Conservation (phyloP, 2,329 filamentous ascomycete genomes). For the Aspergillus sp. region DNA sequence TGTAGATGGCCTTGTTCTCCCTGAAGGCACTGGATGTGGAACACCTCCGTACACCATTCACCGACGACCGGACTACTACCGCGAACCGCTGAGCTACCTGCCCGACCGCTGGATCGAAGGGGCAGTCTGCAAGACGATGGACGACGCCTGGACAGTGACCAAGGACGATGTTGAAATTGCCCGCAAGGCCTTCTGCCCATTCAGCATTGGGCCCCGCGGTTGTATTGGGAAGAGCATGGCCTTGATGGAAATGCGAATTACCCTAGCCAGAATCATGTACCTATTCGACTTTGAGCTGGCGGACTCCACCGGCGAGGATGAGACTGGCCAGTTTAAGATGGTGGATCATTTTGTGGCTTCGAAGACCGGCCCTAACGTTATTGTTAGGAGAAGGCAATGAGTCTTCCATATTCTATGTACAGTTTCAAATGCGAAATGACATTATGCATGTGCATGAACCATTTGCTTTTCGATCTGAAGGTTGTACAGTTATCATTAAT, state of each 20-base stretch:
- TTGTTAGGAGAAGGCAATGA: constrained; percentile 13
- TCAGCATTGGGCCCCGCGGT: constrained; percentile 42
- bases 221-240: constrained; percentile 47
- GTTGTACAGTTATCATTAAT: too few species aligned
- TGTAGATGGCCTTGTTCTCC: constrained; percentile 39
- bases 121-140: constrained; percentile 38
- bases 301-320: constrained; percentile 35
- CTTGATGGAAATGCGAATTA: constrained; percentile 43
- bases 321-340: constrained; percentile 34
- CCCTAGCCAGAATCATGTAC: constrained; percentile 39
- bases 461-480: too few species aligned
- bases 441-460: too few species aligned
- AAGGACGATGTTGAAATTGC: constrained; percentile 54
- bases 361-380: constrained; percentile 39
- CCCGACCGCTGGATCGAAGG: constrained; percentile 67
- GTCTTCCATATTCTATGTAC: neutral
- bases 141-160: constrained; percentile 40
- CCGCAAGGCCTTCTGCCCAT: constrained; percentile 69
- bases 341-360: constrained; percentile 41
- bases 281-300: constrained; percentile 40
- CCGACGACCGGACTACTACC: constrained; percentile 64
- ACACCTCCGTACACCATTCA: constrained; percentile 69
- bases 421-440: neutral
- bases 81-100: constrained; percentile 57
- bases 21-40: constrained; percentile 61